Percentiles rank a stretch among this genome's conserved stretches.
Evolutionary conservation across 2,329 filamentous ascomycete species (phyloP).

Genomic region (Aspergillus felis): DNA sequence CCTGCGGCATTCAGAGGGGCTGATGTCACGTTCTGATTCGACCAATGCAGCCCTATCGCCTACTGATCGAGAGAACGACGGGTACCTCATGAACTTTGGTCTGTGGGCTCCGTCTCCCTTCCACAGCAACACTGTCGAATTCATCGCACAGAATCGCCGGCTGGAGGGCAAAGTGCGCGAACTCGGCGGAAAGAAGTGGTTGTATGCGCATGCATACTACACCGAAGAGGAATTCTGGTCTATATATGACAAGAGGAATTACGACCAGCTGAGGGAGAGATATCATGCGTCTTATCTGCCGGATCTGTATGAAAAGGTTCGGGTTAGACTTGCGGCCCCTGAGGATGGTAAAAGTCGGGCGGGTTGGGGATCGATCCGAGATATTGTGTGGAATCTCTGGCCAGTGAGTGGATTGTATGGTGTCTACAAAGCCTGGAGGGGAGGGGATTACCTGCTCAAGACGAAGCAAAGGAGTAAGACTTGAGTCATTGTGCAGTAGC

Average conservation of each 20-base stretch:
- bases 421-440: slow-evolving; percentile 20
- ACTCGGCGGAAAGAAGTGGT: slow-evolving; percentile 77
- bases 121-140: slow-evolving; percentile 43
- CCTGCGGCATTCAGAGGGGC: slow-evolving; percentile 20
- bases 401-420: slow-evolving; percentile 24
- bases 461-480: neutral
- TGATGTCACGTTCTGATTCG: neutral
- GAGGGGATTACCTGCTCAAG: slow-evolving; percentile 22
- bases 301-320: slow-evolving; percentile 19
- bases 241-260: slow-evolving; percentile 37
- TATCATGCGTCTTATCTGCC: slow-evolving; percentile 31
- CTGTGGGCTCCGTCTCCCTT: slow-evolving; percentile 74
- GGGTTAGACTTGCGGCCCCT: slow-evolving; percentile 10
- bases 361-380: slow-evolving; percentile 6
- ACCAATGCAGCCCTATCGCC: neutral
- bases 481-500: neutral
- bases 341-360: slow-evolving; percentile 9
- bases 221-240: slow-evolving; percentile 51
- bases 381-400: slow-evolving; percentile 17
- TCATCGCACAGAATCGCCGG: slow-evolving; percentile 65
- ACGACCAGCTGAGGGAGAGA: slow-evolving; percentile 36
- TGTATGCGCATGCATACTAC: slow-evolving; percentile 85
- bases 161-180: slow-evolving; percentile 66
- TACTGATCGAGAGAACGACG: slow-evolving; percentile 22
- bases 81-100: slow-evolving; percentile 51